Conservation (phyloP, 2,329 filamentous ascomycete species). For the Botrytis aclada region DNA sequence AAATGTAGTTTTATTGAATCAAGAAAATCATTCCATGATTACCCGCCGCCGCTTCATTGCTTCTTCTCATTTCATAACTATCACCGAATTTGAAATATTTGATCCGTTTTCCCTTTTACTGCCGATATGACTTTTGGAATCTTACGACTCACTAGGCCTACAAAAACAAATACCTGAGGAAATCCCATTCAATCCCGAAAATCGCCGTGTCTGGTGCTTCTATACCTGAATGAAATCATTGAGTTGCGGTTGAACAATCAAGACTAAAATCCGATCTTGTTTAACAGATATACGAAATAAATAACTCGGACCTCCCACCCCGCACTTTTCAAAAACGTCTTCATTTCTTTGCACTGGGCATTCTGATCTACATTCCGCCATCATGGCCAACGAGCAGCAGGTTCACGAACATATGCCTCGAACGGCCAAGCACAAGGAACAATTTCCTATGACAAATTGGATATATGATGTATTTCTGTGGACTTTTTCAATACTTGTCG, state of each 20-base stretch:
- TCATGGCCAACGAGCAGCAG: conserved; percentile 20
- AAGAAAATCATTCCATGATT: conserved; percentile 2
- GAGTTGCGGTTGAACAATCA: conserved; percentile 1
- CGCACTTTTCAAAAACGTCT: neutral
- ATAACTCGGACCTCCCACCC: neutral
- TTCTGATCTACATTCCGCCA: neutral
- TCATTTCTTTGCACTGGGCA: neutral
- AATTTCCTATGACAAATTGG: conserved; percentile 42
- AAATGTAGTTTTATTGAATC: conserved; percentile 9
- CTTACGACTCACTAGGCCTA: conserved; percentile 3
- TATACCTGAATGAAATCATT: conserved; percentile 2
- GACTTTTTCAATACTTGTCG: conserved; percentile 76
- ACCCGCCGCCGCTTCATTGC: neutral
- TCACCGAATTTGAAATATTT: neutral
- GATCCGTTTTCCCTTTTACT: neutral
- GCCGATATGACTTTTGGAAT: conserved; percentile 18
- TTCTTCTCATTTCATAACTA: neutral
- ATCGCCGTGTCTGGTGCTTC: neutral
- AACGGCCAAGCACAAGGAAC: conserved; percentile 20
- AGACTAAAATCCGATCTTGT: neutral
- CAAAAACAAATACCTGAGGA: conserved; percentile 4
- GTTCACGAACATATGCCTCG: conserved; percentile 23
- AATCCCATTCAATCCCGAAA: neutral
- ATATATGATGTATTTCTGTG: conserved; percentile 78
- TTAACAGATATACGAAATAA: neutral